phyloP scores from a whole-genome alignment of 345 rosid species.

The Arabis alpina region DNA sequence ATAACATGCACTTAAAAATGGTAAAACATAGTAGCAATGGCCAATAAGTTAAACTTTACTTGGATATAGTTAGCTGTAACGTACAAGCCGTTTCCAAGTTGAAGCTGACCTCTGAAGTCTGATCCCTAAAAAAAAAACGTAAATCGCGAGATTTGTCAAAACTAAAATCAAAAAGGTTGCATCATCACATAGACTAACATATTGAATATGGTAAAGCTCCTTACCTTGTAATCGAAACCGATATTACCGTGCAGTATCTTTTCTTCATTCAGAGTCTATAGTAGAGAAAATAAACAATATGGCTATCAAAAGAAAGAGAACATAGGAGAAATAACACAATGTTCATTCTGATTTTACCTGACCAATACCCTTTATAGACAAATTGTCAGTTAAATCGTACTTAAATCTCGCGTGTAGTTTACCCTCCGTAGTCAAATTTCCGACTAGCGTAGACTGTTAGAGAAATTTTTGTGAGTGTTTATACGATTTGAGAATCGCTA shows the following conservation, averaged over 20 bases:
- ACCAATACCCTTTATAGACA: constrained; percentile 72
- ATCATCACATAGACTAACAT: not conserved
- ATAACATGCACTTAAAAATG: too few relatives aligned
- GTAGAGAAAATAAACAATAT: constrained; percentile 24
- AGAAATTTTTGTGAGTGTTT: not conserved
- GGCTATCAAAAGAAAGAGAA: not conserved
- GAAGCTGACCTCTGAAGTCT: constrained; percentile 77
- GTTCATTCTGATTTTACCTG: constrained; percentile 47
- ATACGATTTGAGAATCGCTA: too few relatives aligned
- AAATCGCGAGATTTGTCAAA: not conserved
- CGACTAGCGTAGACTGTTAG: constrained; percentile 72
- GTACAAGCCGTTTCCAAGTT: constrained; percentile 68
- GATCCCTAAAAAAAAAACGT: constrained; percentile 55
- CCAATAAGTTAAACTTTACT: constrained; percentile 45
- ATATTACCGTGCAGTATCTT: constrained; percentile 71
- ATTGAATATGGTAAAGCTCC: not conserved
- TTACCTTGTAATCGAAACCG: constrained; percentile 83
- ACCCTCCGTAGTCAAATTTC: constrained; percentile 80
- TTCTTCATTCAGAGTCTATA: constrained; percentile 70
- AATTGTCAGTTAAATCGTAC: constrained; percentile 70
- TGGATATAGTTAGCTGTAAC: constrained; percentile 85
- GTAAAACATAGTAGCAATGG: too few relatives aligned
- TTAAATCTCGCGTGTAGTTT: constrained; percentile 72
- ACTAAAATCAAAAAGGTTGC: constrained; percentile 3
- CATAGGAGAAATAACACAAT: too few relatives aligned